These are phyloP conservation scores for Tripterygium wilfordii DNA, from an alignment of 177 flowering plant species.

Conservation along the genomic window DNA sequence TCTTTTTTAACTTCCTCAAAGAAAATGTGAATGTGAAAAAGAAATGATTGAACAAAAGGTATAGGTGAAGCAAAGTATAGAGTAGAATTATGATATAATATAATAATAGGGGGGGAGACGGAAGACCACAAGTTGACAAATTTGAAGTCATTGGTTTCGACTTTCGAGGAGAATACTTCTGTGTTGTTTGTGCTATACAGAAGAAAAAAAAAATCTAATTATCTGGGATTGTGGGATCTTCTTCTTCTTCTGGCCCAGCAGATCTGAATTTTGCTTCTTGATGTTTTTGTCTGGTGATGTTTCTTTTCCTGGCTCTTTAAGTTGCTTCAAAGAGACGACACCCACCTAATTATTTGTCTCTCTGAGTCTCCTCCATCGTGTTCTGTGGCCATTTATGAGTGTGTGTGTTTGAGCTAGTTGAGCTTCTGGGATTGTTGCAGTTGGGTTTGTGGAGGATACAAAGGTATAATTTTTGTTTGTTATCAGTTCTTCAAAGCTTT, in stretches of 20 bases:
- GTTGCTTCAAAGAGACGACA: slow-evolving; percentile 8
- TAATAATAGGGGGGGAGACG: too few relatives aligned
- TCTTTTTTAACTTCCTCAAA: too few relatives aligned
- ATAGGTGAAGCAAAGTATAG: slow-evolving; percentile 17
- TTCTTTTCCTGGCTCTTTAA: background rate
- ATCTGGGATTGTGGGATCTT: slow-evolving; percentile 38
- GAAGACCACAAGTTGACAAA: slow-evolving; percentile 58
- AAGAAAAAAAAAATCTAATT: slow-evolving; percentile 28
- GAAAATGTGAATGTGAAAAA: too few relatives aligned
- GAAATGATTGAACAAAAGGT: slow-evolving; percentile 11
- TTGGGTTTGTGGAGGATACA: too few relatives aligned
- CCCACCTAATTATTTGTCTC: background rate
- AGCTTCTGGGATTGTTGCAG: background rate
- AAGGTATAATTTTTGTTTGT: too few relatives aligned
- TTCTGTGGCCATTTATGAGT: slow-evolving; percentile 4
- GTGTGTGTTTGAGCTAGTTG: slow-evolving; percentile 6
- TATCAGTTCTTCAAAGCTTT: too few relatives aligned
- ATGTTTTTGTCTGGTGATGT: too few relatives aligned
- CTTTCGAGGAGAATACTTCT: slow-evolving; percentile 11
- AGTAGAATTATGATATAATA: slow-evolving; percentile 18
- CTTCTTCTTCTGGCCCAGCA: slow-evolving; percentile 23
- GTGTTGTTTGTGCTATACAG: background rate
- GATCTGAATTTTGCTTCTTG: slow-evolving; percentile 15
- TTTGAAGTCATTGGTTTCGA: slow-evolving; percentile 47
- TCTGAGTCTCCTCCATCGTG: too few relatives aligned